A percentile compares a stretch with the other conserved stretches of the same genome.
Evolutionary conservation across 2,329 filamentous ascomycete genomes (phyloP).

Genomic region (Trichoderma sp.): DNA sequence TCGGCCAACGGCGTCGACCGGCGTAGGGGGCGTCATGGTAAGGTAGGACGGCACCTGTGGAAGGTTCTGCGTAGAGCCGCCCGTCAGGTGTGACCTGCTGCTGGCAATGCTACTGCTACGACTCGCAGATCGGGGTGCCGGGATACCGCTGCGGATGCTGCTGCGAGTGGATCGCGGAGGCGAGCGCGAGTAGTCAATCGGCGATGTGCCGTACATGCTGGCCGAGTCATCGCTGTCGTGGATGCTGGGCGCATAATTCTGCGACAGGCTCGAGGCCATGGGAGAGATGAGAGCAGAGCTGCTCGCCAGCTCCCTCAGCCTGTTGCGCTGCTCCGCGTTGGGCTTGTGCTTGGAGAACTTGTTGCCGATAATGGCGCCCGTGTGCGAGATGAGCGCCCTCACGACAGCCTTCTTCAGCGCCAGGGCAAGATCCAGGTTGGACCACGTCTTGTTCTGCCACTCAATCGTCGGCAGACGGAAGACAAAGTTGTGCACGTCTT

Average conservation of each 20-base stretch:
- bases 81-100: constrained; percentile 47
- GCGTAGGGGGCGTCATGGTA: constrained; percentile 54
- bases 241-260: constrained; percentile 47
- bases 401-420: constrained; percentile 94
- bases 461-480: constrained; percentile 94
- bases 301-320: constrained; percentile 81
- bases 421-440: constrained; percentile 89
- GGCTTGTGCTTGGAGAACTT: constrained; percentile 91
- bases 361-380: constrained; percentile 94
- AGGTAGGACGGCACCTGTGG: constrained; percentile 46
- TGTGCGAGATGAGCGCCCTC: constrained; percentile 90
- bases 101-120: constrained; percentile 58
- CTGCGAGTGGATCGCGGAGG: constrained; percentile 57
- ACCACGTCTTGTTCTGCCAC: constrained; percentile 99
- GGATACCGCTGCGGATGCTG: constrained; percentile 52
- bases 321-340: constrained; percentile 74
- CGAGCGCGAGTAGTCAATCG: constrained; percentile 61
- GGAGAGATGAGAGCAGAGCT: constrained; percentile 66
- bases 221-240: constrained; percentile 61
- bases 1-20: constrained; percentile 37
- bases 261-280: constrained; percentile 43
- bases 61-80: constrained; percentile 36
- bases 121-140: constrained; percentile 50
- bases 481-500: constrained; percentile 96
- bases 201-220: constrained; percentile 55